Base-by-base conservation (phyloP, 73 alveolate species). In the Paramecium sexaurelia region DNA sequence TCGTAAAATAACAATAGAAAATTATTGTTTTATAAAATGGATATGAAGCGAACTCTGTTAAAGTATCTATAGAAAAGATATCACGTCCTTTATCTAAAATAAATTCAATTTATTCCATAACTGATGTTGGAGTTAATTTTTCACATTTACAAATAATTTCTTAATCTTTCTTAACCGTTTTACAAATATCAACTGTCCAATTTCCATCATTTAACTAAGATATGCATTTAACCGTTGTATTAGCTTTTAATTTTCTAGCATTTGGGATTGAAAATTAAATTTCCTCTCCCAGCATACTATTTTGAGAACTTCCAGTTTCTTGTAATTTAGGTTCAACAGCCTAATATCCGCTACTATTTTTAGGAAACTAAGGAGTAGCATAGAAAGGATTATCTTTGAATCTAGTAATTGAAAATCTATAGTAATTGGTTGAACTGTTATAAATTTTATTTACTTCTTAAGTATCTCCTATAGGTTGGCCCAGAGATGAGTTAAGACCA, bases 141-240 rank as follows among this genome's bases (percentile, higher is more conserved):
- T 71, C 86, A 36, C 86, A 71, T 71, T 71, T 33, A 5, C 86
- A 71, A 35, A 71, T 36, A 7, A 71, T 9, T 71, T 71, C 35
- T 8, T 1, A 2, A 0, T 71, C 56, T n/a, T 71, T 37, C 15
- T 32, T 33, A 0, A 71, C 66, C 5, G 86, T 33, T 36, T 71
- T 35, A 33, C 86, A 71, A n/a, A 71, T 17, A 33, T 71, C 86
- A 32, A 7, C 86, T 11, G 20, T n/a, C 86, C 86, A 71, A 5
- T n/a, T 35, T 7, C 29, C 61, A 35, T 29, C 11, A 11, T 36
- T 8, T 35, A 71, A 9, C 35, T 71, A 71, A 2, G 57, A 29
- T 15, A 71, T n/a, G 4, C 86, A 71, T 71, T 71, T 4, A 0
- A 71, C 4, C 11, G 86, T 1, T 33, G 83, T 61, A 29, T 61